Evolutionary conservation across 1,139 yeast genomes (phyloP), one percentile per base, ranked within the genome.

Genomic region (Yamadazyma oceani): DNA sequence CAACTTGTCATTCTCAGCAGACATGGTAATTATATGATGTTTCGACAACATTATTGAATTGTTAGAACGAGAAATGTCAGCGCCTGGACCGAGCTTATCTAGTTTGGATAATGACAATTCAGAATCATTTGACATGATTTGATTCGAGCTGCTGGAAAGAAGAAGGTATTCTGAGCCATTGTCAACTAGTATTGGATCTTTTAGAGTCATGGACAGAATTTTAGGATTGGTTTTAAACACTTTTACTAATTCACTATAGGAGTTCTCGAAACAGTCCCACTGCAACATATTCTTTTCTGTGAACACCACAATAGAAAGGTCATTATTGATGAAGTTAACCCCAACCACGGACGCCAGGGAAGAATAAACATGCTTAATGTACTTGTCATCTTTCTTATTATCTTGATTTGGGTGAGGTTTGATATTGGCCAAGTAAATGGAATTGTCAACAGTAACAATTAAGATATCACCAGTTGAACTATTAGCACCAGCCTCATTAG

Each of bases 301-400:
- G 27, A 61, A 43, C 2, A 61, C 35, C 36, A 55, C 56, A 4
- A 65, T 56, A 41, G 56, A 58, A 9, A 49, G 44, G 38, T 50
- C 48, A 42, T 55, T 53, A 38, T 57, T 54, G 16, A 57, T 40
- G 37, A 60, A 56, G 2, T 55, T 36, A 3, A 65, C 37, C 2
- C 65, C 66, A 29, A 40, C 33, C 2, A 57, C 39, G 8, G 38
- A 31, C 5, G 45, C 42, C 16, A n/a, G 13, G 2, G 41, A 23
- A 32, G 57, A 58, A 41, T 54, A 63, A 1, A 63, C 60, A 17
- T 50, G 54, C 38, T 66, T 67, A 7, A 64, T 43, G 35, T 57
- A 55, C 41, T 60, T 66, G 39, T 70, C 75, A 42, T 68, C 74
- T 27, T 67, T 57, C 42, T 66, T 69, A 34, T 54, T 59, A 37